A percentile compares a stretch with the other conserved stretches of the same genome.
These are phyloP conservation scores for Arabidopsis thaliana DNA, from an alignment of 345 rosid species.

Conservation along the genomic window DNA sequence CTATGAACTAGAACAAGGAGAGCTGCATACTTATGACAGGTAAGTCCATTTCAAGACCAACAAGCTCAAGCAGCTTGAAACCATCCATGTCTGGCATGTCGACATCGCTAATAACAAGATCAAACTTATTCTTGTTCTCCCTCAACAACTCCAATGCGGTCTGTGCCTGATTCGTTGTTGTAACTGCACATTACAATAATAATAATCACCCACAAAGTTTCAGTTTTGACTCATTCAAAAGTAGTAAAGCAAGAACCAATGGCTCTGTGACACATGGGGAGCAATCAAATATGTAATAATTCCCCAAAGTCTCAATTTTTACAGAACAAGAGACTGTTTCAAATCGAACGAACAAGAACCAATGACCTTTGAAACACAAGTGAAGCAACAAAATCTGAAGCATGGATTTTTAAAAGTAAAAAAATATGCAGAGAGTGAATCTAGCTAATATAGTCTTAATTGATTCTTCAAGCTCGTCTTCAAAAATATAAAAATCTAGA, in stretches of 20 bases:
- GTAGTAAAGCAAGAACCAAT: not conserved
- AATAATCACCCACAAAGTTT: constrained; percentile 20
- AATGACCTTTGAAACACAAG: not conserved
- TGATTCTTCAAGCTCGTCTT: not conserved
- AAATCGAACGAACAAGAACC: not conserved
- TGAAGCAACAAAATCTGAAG: not conserved
- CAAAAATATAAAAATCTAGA: not conserved
- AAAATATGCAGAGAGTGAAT: constrained; percentile 13
- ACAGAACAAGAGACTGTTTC: constrained; percentile 3
- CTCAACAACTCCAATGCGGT: constrained; percentile 67
- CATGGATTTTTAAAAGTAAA: not conserved
- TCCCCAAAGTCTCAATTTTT: constrained; percentile 33
- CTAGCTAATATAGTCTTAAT: constrained; percentile 20
- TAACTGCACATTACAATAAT: constrained; percentile 53
- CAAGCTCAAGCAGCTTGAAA: constrained; percentile 78
- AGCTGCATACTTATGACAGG: constrained; percentile 68
- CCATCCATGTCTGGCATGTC: constrained; percentile 93
- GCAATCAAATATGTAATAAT: not conserved
- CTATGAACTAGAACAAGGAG: not conserved
- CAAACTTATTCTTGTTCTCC: constrained; percentile 73
- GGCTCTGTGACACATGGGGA: not conserved
- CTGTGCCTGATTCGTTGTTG: constrained; percentile 61
- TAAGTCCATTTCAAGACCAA: constrained; percentile 86
- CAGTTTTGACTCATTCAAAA: constrained; percentile 22
- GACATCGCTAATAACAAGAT: constrained; percentile 79